Conservation (phyloP, 2,329 filamentous ascomycete species). For the Trichophaea hybrida region DNA sequence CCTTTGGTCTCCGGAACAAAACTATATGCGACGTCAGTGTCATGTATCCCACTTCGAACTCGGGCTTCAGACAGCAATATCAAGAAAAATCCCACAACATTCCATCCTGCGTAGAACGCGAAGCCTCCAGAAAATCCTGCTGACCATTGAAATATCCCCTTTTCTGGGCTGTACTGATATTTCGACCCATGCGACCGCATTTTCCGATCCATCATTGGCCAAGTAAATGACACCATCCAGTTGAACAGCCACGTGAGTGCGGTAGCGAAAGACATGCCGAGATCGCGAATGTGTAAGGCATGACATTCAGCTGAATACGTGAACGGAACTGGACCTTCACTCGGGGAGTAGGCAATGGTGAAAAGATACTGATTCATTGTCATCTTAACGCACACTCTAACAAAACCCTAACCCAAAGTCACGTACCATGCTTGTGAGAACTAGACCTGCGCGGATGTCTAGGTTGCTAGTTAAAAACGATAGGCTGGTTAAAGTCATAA, state of each 20-base stretch:
- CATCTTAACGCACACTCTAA: no score
- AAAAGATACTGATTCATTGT: no score
- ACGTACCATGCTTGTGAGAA: no score
- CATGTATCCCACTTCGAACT: slow-evolving; percentile 34
- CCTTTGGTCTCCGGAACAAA: slow-evolving; percentile 32
- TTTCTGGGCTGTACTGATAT: slow-evolving; percentile 35
- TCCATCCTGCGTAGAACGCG: slow-evolving; percentile 39
- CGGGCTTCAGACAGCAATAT: slow-evolving; percentile 35
- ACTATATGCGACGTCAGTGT: slow-evolving; percentile 30
- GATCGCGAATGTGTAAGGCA: slow-evolving; percentile 46
- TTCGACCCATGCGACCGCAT: no score
- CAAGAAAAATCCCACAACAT: slow-evolving; percentile 36
- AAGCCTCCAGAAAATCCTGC: no score
- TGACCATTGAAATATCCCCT: no score
- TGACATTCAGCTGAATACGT: slow-evolving; percentile 55
- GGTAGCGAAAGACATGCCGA: slow-evolving; percentile 47
- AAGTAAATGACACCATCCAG: slow-evolving; percentile 33
- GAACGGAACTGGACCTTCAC: slow-evolving; percentile 50
- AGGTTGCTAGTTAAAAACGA: slow-evolving; percentile 41
- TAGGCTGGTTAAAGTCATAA: slow-evolving; percentile 40
- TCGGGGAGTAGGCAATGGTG: slow-evolving; percentile 42
- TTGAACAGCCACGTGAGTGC: slow-evolving; percentile 39
- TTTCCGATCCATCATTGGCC: slow-evolving; percentile 37
- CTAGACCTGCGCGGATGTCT: no score
- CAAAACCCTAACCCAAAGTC: no score